Conservation (phyloP, 2,329 filamentous ascomycete species). For the Capronia epimyces region DNA sequence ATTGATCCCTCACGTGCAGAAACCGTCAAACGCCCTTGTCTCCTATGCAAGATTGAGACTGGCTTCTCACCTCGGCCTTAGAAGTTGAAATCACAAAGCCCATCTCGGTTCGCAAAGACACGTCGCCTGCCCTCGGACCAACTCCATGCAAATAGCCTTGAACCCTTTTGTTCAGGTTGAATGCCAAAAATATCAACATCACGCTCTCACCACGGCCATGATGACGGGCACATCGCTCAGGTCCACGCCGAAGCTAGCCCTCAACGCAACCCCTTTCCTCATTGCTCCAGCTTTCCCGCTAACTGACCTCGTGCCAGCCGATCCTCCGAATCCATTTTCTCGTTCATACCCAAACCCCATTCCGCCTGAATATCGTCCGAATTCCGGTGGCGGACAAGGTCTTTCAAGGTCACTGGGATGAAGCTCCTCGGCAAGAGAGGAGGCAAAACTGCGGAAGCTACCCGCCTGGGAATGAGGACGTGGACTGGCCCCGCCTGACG, state of each 20-base stretch:
- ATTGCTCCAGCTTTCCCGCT: slow-evolving; percentile 14
- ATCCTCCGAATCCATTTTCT: slow-evolving; percentile 34
- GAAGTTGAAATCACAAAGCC: slow-evolving; percentile 1
- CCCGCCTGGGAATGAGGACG: slow-evolving; percentile 5
- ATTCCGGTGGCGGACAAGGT: slow-evolving; percentile 12
- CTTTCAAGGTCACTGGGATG: slow-evolving; percentile 12
- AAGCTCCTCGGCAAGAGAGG: slow-evolving; percentile 17
- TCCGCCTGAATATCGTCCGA: slow-evolving; percentile 37
- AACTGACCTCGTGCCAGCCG: slow-evolving; percentile 33
- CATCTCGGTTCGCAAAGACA: neutral
- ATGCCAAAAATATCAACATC: neutral
- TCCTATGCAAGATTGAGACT: neutral
- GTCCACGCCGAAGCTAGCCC: slow-evolving; percentile 28
- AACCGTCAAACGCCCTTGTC: too few species aligned
- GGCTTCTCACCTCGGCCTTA: neutral
- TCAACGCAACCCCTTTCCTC: slow-evolving; percentile 22
- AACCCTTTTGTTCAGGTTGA: neutral
- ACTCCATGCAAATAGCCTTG: neutral
- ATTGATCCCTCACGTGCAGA: neutral
- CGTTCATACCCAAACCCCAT: slow-evolving; percentile 34
- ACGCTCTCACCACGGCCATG: slow-evolving; percentile 9
- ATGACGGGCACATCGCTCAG: slow-evolving; percentile 28
- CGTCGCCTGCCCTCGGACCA: too few species aligned
- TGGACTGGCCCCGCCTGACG: neutral
- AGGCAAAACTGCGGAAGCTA: slow-evolving; percentile 13